These are phyloP conservation scores for Comarum palustre DNA, from an alignment of 306 rosid species.

Conservation along the genomic window DNA sequence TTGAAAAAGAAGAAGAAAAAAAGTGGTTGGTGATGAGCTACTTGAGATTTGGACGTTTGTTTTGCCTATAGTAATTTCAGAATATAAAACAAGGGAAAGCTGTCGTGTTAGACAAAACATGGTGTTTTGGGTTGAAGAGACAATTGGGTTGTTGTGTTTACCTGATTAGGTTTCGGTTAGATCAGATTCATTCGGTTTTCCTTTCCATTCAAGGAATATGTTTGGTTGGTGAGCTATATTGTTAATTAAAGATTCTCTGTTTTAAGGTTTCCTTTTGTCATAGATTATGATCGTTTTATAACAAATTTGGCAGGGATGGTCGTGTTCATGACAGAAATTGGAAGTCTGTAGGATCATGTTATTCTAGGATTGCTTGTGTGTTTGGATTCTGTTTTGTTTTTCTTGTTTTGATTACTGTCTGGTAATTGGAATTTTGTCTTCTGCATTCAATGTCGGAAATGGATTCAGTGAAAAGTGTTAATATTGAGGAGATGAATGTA, in stretches of 20 bases:
- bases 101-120: not conserved
- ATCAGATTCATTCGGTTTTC: not conserved
- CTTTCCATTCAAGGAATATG: constrained; percentile 12
- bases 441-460: constrained; percentile 29
- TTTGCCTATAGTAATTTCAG: not conserved
- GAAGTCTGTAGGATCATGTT: not conserved
- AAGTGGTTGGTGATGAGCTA: constrained; percentile 30
- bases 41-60: constrained; percentile 20
- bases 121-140: constrained; percentile 27
- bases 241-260: not conserved
- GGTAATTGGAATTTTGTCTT: constrained; percentile 22
- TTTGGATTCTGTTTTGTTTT: not conserved
- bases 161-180: constrained; percentile 3
- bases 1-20: not conserved
- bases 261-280: not conserved
- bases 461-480: constrained; percentile 34
- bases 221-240: not conserved
- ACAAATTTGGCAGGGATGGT: constrained; percentile 7
- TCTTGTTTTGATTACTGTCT: not conserved
- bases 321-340: not conserved
- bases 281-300: not conserved
- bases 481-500: constrained; percentile 25
- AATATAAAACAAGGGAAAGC: not conserved
- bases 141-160: constrained; percentile 13
- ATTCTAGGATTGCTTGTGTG: not conserved